Evolutionary conservation across 352 stramenopile species (phyloP), one percentile per base, ranked within the genome.

Genomic region (Phytophthora multivora): DNA sequence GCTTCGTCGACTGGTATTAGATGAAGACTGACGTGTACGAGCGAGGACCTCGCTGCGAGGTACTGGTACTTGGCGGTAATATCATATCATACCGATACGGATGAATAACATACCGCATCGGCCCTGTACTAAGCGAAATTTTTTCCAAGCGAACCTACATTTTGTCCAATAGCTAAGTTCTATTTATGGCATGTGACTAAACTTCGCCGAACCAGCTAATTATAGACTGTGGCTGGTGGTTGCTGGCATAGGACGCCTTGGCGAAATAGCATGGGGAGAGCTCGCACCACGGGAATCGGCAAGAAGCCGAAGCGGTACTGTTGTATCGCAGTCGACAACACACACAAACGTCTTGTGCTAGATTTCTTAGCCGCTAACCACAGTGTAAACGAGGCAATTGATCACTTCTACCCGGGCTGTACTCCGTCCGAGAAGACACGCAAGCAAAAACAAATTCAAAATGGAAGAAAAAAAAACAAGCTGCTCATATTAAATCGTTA

Each of bases 401-500:
- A 4, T 6, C 26, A 33, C 16, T 50, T 59, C 26, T 43, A 59
- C 12, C 28, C 39, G 0, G 18, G 7, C 10, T 57, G 30, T 10
- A 41, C 19, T 28, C 3, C 12, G 4, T 5, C 1, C 1, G 35
- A 39, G 15, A 56, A 38, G 9, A 36, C 3, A 11, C 36, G 38
- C 11, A 51, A 60, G 10, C 41, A 52, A 15, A 60, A 52, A 1
- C 53, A 53, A 13, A 40, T 47, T 61, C 46, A 0, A 63, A 57
- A 9, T 63, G 46, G 38, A 63, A 57, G 26, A 50, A 63, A 12
- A 63, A 57, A 33, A 50, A 63, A 12, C 28, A 59, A 42, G 40
- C 39, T 12, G 25, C 0, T 1, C 13, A 19, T n/a, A 56, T 63
- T 31, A 5, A 4, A 0, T 31, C 31, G 1, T 13, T 49, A 9